Evolutionary conservation across 176 grass and related monocot species (phyloP), one percentile per base, ranked within the genome.

Genomic region (Themeda triandra): DNA sequence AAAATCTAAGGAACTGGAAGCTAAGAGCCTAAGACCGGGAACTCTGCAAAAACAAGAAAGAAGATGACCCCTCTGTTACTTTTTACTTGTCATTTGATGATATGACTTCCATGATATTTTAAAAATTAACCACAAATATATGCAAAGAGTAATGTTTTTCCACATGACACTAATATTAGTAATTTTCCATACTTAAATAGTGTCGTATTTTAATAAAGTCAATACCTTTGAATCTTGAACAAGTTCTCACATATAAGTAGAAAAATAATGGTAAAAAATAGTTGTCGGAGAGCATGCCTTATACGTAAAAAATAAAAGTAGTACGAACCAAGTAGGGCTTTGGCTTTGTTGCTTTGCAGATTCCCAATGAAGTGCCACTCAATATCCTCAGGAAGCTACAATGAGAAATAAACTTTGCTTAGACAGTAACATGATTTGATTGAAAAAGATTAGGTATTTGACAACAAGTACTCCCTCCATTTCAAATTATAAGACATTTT

Each of bases 341-440:
- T 96, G 17, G 85, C 93, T 94, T 98, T 98, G 81, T 98, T 98
- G 79, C 96, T 95, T 79, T 98, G 96, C 58, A 98, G 79, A 66
- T 98, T 93, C 17, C 96, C 91, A 76, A 98, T 96, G 69, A 98
- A 95, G 87, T 98, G 93, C 96, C 96, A 96, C 51, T 98, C 93
- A 81, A 96, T 92, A 90, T 99, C 93, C 60, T 78, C 81, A 35
- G 96, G 93, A 86, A 99, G 93, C 96, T 99, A 71, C 53, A 94
- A 93, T 60, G 39, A 75, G 69, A 74, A 86, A 13, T n/a, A 84
- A 19, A 2, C 63, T 71, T 42, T 58, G 36, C 28, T 90, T 31
- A 90, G 80, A 60, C 37, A 75, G 11, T 71, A 31, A 69, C 33
- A 63, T 64, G 25, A 13, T 42, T 24, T 10, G n/a, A n/a, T 21